Evolutionary conservation across 2,329 filamentous ascomycete genomes (phyloP).

Genomic region (Aquanectria penicillioides): DNA sequence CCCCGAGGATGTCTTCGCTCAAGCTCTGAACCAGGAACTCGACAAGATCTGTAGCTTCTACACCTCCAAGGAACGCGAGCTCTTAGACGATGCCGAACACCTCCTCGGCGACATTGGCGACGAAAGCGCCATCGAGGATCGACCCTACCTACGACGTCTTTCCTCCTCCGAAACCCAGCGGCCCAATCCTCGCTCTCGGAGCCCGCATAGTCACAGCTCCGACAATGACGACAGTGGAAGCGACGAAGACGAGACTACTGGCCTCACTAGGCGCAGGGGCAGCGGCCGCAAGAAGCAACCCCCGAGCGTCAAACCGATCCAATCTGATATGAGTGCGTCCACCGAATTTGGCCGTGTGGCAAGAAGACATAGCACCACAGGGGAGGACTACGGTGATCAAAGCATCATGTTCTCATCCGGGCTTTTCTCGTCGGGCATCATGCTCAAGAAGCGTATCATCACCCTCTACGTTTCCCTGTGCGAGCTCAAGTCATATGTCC

Average conservation of each 20-base stretch:
- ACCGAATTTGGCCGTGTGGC: constrained; percentile 66
- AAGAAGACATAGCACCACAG: constrained; percentile 72
- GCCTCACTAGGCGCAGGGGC: constrained; percentile 57
- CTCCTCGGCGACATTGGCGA: constrained; percentile 81
- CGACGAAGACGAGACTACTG: constrained; percentile 69
- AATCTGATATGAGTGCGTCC: constrained; percentile 68
- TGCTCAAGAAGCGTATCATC: constrained; percentile 91
- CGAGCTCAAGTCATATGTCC: constrained; percentile 94
- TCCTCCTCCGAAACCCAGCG: constrained; percentile 37
- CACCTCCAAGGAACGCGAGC: constrained; percentile 86
- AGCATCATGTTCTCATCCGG: constrained; percentile 72
- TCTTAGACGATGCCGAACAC: constrained; percentile 81
- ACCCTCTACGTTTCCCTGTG: constrained; percentile 91
- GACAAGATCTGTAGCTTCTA: constrained; percentile 97
- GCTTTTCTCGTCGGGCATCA: constrained; percentile 74
- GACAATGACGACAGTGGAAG: constrained; percentile 74
- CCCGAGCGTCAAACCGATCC: constrained; percentile 48
- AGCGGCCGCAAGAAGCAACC: constrained; percentile 54
- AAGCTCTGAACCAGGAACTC: constrained; percentile 85
- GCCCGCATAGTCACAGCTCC: constrained; percentile 56
- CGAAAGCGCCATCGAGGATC: constrained; percentile 61
- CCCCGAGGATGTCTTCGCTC: constrained; percentile 83
- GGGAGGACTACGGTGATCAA: constrained; percentile 83
- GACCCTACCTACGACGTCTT: constrained; percentile 48
- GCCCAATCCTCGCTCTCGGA: constrained; percentile 40